These are phyloP conservation scores for Candida parachauliodes DNA, from an alignment of 805 yeast species.

Conservation along the genomic window DNA sequence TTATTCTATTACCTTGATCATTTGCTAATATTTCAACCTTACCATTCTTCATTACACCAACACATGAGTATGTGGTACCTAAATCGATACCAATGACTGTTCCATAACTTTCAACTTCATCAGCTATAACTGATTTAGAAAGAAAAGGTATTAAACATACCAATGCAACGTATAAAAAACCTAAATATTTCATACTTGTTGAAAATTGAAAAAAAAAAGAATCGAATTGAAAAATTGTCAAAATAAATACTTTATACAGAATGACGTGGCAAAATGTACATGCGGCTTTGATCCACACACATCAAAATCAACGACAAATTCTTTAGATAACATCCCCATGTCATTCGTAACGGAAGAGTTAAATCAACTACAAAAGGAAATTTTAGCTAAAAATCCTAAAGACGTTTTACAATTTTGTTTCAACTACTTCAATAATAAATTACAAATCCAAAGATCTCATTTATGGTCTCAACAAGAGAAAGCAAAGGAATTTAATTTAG, in stretches of 20 bases:
- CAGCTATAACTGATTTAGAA: constrained; percentile 20
- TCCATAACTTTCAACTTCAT: constrained; percentile 36
- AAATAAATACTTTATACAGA: not conserved
- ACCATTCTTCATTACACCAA: constrained; percentile 89
- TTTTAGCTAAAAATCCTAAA: constrained; percentile 49
- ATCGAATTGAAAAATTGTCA: constrained; percentile 4
- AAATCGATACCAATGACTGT: constrained; percentile 72
- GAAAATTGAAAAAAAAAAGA: not conserved
- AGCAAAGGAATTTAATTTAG: constrained; percentile 50
- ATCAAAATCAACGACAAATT: not conserved
- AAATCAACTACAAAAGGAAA: constrained; percentile 58
- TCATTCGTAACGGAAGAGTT: constrained; percentile 44
- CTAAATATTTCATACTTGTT: constrained; percentile 10
- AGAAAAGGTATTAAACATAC: constrained; percentile 39
- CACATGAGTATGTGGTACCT: constrained; percentile 93
- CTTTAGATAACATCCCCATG: constrained; percentile 1
- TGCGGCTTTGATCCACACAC: too few species aligned
- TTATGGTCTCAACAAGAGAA: constrained; percentile 48
- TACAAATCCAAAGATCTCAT: constrained; percentile 56
- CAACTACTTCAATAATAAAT: constrained; percentile 60
- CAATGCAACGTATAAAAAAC: constrained; percentile 27
- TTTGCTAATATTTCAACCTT: constrained; percentile 94
- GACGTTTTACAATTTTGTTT: constrained; percentile 76
- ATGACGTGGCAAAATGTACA: constrained; percentile 8
- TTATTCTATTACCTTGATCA: constrained; percentile 98